A percentile compares a stretch with the other conserved stretches of the same genome.
phyloP scores from a whole-genome alignment of 1,284 basidiomycete species.

The Apiotrichum sp. region DNA sequence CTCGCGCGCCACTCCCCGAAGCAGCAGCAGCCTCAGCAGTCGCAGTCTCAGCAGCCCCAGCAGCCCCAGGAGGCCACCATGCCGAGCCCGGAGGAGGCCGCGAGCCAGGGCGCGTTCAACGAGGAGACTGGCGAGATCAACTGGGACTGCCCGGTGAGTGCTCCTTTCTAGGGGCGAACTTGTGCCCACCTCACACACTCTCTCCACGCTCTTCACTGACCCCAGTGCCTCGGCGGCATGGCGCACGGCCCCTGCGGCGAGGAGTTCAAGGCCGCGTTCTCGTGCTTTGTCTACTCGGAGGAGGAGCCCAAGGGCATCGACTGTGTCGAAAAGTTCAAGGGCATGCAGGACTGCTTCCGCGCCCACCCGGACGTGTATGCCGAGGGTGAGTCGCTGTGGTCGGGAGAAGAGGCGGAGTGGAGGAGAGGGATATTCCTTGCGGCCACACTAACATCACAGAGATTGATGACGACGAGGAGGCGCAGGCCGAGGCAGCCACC shows the following conservation, averaged over 20 bases:
- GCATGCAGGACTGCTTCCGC: conserved; percentile 97
- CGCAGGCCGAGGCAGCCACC: neutral
- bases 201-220: conserved; percentile 4
- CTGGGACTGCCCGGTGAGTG: conserved; percentile 77
- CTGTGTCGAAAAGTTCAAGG: conserved; percentile 95
- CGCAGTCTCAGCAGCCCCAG: neutral
- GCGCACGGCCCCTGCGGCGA: conserved; percentile 92
- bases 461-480: conserved; percentile 40
- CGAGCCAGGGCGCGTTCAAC: conserved; percentile 57
- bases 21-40: neutral
- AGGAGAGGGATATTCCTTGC: too few relatives aligned
- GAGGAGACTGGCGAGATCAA: conserved; percentile 96
- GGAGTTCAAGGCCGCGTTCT: conserved; percentile 93
- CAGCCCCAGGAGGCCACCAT: neutral
- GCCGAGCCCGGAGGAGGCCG: conserved; percentile 8
- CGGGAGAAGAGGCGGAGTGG: too few relatives aligned
- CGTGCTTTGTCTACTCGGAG: conserved; percentile 92
- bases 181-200: neutral
- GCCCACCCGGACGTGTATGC: conserved; percentile 92
- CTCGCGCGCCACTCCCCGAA: neutral
- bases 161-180: neutral
- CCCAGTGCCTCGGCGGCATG: conserved; percentile 87
- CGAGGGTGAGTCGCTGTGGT: conserved; percentile 60
- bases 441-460: conserved; percentile 12
- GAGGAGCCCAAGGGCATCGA: conserved; percentile 96